Evolutionary conservation across 2,329 filamentous ascomycete genomes (phyloP).

Genomic region (Penicillium aurantiogriseum): DNA sequence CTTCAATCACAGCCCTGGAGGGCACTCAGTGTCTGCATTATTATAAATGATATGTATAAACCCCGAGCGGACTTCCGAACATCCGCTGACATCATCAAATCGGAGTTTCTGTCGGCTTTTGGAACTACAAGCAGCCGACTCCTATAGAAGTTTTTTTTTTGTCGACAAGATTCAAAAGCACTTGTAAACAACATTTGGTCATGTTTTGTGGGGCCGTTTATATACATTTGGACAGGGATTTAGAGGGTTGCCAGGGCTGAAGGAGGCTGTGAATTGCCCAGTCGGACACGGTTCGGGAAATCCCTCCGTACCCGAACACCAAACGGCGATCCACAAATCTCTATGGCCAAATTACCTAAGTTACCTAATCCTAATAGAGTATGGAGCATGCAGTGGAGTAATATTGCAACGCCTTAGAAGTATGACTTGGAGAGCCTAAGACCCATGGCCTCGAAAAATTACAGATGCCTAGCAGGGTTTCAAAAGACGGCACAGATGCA

Average conservation of each 20-base stretch:
- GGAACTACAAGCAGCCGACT: neutral
- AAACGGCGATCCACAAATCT: neutral
- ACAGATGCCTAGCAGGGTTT: neutral
- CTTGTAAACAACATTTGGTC: no score
- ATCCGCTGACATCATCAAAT: neutral
- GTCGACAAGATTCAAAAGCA: neutral
- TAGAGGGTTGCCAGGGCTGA: neutral
- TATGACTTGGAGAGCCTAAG: neutral
- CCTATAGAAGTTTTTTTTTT: neutral
- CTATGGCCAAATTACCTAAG: neutral
- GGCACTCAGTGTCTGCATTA: neutral
- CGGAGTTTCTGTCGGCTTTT: neutral
- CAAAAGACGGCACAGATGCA: neutral
- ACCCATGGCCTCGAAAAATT: neutral
- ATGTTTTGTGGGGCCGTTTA: neutral
- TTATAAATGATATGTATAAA: neutral
- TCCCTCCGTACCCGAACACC: neutral
- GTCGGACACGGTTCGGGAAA: neutral
- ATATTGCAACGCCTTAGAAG: no score
- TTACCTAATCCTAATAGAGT: neutral
- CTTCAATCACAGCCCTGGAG: neutral
- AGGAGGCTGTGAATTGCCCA: slow-evolving; percentile 3
- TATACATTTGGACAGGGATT: neutral
- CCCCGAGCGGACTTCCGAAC: neutral
- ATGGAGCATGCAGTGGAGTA: neutral